Evolutionary conservation across 2,329 filamentous ascomycete species (phyloP), one percentile per base, ranked within the genome.

Genomic region (Hymenoscyphus salicellus): DNA sequence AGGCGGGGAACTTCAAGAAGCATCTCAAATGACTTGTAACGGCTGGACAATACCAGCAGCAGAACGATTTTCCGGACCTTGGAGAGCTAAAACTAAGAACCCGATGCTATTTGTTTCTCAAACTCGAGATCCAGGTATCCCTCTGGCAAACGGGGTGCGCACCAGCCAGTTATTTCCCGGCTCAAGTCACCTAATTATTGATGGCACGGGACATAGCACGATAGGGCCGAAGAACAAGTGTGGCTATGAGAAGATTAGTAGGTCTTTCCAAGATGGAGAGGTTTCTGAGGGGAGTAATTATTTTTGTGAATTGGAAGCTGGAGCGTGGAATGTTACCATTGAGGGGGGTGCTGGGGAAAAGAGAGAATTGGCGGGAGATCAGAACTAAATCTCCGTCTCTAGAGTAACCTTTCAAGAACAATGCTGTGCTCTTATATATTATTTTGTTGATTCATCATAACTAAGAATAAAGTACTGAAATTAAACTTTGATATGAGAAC

Each of bases 71-170:
- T 20, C 23, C 14, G 61, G 55, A 0, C 71, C 72, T 0, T 75
- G 73, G 36, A 66, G 69, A 32, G 73, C 68, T 23, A 71, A 71
- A 55, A 75, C 73, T 5, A 72, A 68, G 36, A 69, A 72, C 36
- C 74, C 73, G 3, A 75, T 75, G 6, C 28, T 30, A 23, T 76
- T 72, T 55, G 63, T 75, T 33, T 69, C 70, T 32, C 74, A 74
- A 30, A 70, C 71, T 32, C 69, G 69, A n/a, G 74, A 76, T 62
- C 75, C 74, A 32, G 65, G 74, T n/a, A 62, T 72, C 28, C 73
- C 74, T 0, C 68, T 75, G 16, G 17, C 11, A 4, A 58, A 49
- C 14, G 20, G 20, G 11, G 14, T 20, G 11, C 41, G 26, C 38
- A 36, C 33, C 8, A 14, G 26, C 33, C 6, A 30, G 32, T 10